phyloP scores from a whole-genome alignment of 441 rosid species.

The Adansonia rubrostipa region DNA sequence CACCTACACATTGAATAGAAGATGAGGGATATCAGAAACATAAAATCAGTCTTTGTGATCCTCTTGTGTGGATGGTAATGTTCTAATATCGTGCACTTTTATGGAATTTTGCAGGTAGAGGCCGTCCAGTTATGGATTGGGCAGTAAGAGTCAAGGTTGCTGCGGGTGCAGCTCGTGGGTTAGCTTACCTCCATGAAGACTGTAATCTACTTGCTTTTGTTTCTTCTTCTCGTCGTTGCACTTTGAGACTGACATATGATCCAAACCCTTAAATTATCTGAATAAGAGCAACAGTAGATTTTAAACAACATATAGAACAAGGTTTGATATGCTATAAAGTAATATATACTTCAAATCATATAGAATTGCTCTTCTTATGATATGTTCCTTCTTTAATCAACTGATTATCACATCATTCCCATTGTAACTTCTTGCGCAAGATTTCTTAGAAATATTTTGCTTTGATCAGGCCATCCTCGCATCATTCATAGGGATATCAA shows the following conservation, averaged over 20 bases:
- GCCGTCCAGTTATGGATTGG: slow-evolving; percentile 80
- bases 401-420: neutral
- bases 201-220: slow-evolving; percentile 58
- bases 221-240: neutral
- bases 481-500: slow-evolving; percentile 96
- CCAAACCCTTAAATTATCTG: neutral
- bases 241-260: neutral
- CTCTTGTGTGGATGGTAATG: neutral
- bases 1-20: neutral
- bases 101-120: slow-evolving; percentile 46
- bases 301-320: neutral
- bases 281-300: neutral
- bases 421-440: slow-evolving; percentile 8
- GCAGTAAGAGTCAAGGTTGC: slow-evolving; percentile 75
- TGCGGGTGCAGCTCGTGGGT: slow-evolving; percentile 96
- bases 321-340: slow-evolving; percentile 6
- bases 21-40: neutral
- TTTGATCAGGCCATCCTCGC: slow-evolving; percentile 80
- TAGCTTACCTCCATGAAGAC: slow-evolving; percentile 95
- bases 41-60: neutral
- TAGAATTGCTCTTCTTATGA: neutral
- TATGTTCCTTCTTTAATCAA: neutral
- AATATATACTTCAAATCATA: slow-evolving; percentile 22
- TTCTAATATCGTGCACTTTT: slow-evolving; percentile 23
- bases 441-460: slow-evolving; percentile 24